Evolutionary conservation across 2,329 filamentous ascomycete species (phyloP).

Genomic region (Stenocarpella maydis): DNA sequence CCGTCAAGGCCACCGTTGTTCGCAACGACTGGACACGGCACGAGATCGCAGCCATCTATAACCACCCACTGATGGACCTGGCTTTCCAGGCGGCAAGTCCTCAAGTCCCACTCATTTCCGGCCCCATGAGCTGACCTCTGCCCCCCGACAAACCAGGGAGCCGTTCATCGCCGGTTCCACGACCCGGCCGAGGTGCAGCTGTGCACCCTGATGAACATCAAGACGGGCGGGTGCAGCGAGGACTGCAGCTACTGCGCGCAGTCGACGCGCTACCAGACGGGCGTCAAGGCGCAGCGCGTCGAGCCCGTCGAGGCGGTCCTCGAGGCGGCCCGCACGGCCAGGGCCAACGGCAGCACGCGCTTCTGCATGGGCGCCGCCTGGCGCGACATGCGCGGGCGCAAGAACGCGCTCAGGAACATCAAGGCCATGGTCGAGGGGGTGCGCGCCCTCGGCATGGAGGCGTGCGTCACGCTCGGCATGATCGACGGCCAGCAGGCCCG

Average conservation of each 20-base stretch:
- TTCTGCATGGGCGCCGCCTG: conserved; percentile 97
- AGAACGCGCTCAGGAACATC: conserved; percentile 83
- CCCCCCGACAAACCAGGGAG: conserved; percentile 61
- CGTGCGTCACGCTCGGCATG: conserved; percentile 94
- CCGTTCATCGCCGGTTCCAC: conserved; percentile 85
- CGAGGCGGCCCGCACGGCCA: conserved; percentile 77
- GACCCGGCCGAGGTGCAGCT: conserved; percentile 85
- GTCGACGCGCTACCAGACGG: conserved; percentile 81
- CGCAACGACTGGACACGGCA: conserved; percentile 82
- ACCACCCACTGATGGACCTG: conserved; percentile 82
- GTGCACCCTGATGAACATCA: conserved; percentile 97
- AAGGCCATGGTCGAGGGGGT: conserved; percentile 87
- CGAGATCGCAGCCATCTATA: conserved; percentile 83
- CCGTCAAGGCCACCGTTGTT: conserved; percentile 67
- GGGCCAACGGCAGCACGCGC: conserved; percentile 83
- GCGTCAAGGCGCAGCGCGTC: conserved; percentile 81
- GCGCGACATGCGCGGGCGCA: conserved; percentile 92
- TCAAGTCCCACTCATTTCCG: neutral
- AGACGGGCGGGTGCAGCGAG: conserved; percentile 90
- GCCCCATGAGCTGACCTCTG: conserved; percentile 30
- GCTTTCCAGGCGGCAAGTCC: conserved; percentile 75
- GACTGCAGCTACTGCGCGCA: conserved; percentile 95
- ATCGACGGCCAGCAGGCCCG: conserved; percentile 82
- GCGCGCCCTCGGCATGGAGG: conserved; percentile 84
- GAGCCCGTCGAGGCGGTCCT: conserved; percentile 83